These are phyloP conservation scores for Alternaria metachromatica DNA, from an alignment of 2,329 filamentous ascomycete genomes.

Conservation along the genomic window DNA sequence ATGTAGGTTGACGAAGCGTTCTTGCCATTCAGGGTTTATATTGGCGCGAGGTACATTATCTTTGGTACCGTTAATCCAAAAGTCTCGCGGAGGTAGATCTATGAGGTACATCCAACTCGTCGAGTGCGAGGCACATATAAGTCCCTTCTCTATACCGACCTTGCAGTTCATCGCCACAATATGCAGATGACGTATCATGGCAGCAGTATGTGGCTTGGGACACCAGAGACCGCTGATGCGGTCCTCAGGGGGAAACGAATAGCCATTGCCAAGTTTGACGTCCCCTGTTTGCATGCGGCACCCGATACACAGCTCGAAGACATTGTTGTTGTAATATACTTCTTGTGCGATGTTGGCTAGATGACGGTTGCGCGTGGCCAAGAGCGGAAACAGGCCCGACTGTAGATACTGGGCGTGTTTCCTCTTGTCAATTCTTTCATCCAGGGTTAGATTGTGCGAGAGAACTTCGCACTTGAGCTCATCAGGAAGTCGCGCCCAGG, in stretches of 20 bases:
- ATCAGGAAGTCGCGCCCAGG: background rate
- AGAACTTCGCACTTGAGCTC: background rate
- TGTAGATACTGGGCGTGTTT: background rate
- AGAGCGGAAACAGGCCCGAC: background rate
- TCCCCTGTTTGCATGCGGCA: background rate
- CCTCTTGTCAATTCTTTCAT: background rate
- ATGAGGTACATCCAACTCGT: background rate
- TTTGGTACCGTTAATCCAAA: background rate
- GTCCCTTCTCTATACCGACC: background rate
- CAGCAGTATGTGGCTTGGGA: background rate
- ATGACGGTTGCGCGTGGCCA: background rate
- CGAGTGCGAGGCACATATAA: background rate
- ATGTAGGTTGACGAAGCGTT: background rate
- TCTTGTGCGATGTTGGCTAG: background rate
- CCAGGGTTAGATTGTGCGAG: background rate
- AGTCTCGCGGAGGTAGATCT: background rate
- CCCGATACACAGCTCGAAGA: background rate
- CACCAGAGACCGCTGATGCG: background rate
- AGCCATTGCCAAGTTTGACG: background rate
- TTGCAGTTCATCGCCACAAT: background rate
- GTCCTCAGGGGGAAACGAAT: background rate
- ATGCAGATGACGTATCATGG: slow-evolving; percentile 1
- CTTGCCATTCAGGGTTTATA: background rate
- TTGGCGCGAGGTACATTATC: background rate
- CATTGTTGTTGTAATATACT: background rate